A percentile compares a stretch with the other conserved stretches of the same genome.
Conservation (phyloP, 495 filamentous ascomycete genomes). For the Cladorrhinum samala region DNA sequence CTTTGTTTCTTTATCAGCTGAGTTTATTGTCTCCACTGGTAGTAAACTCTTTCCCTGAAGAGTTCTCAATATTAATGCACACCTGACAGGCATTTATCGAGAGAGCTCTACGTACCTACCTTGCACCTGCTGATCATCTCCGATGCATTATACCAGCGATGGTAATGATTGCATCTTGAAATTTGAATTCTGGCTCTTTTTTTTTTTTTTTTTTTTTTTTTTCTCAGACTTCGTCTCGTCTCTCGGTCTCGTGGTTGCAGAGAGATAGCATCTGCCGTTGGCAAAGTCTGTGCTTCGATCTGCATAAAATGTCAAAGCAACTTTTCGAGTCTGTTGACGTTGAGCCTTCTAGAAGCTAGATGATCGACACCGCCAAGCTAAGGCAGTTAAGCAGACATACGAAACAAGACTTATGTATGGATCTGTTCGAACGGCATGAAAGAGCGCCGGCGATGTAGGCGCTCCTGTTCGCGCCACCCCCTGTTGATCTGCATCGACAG, state of each 20-base stretch:
- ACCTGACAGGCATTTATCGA: background rate
- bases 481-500: background rate
- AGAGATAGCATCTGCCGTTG: background rate
- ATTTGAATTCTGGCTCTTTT: too few species aligned
- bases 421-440: background rate
- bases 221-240: too few species aligned
- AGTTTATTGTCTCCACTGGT: background rate
- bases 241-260: too few species aligned
- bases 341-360: background rate
- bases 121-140: too few species aligned
- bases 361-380: background rate
- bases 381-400: background rate
- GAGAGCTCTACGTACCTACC: too few species aligned
- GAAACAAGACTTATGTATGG: background rate
- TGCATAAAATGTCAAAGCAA: too few species aligned
- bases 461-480: slow-evolving; percentile 1
- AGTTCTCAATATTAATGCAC: background rate
- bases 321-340: too few species aligned
- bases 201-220: too few species aligned
- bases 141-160: too few species aligned
- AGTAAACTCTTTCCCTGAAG: background rate
- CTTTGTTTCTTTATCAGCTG: background rate
- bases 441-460: background rate
- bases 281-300: background rate
- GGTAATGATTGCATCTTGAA: too few species aligned